A percentile compares a stretch with the other conserved stretches of the same genome.
Evolutionary conservation across 2,329 filamentous ascomycete genomes (phyloP).

Genomic region (Talaromyces albobiverticillius): DNA sequence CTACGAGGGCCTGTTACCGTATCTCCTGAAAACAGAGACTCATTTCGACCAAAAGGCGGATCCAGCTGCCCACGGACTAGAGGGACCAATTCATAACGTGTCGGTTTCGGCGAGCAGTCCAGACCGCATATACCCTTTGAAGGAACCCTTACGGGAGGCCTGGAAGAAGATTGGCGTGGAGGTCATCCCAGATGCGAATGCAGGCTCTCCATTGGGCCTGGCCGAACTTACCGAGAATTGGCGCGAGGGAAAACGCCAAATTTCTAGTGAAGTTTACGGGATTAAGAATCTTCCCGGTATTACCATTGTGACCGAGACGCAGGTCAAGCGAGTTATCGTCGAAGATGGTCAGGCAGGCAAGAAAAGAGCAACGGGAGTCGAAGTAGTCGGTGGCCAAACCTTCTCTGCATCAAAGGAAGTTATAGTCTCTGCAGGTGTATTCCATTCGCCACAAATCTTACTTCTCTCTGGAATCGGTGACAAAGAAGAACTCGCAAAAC

Average conservation of each 20-base stretch:
- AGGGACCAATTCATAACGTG: constrained; percentile 30
- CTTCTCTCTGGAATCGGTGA: constrained; percentile 36
- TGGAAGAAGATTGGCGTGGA: constrained; percentile 37
- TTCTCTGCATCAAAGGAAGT: constrained; percentile 29
- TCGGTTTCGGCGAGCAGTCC: constrained; percentile 14
- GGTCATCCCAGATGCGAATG: constrained; percentile 24
- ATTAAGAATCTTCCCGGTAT: constrained; percentile 12
- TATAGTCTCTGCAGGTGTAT: constrained; percentile 31
- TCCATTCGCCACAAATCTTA: constrained; percentile 32
- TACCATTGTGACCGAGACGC: neutral
- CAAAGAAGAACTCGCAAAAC: constrained; percentile 24
- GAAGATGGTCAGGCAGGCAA: neutral
- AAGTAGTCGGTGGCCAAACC: constrained; percentile 21
- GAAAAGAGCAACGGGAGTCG: constrained; percentile 21
- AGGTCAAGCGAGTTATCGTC: neutral
- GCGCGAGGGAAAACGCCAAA: constrained; percentile 23
- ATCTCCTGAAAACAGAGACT: constrained; percentile 41
- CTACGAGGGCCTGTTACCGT: constrained; percentile 47
- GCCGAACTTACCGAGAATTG: constrained; percentile 30
- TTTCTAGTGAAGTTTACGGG: constrained; percentile 25
- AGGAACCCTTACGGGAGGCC: constrained; percentile 31
- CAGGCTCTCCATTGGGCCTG: constrained; percentile 27
- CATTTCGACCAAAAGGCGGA: constrained; percentile 21
- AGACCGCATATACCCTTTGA: constrained; percentile 38
- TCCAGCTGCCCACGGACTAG: constrained; percentile 24